A percentile compares a stretch with the other conserved stretches of the same genome.
phyloP scores from a whole-genome alignment of 495 filamentous ascomycete genomes.

The Talaromyces wortmannii region DNA sequence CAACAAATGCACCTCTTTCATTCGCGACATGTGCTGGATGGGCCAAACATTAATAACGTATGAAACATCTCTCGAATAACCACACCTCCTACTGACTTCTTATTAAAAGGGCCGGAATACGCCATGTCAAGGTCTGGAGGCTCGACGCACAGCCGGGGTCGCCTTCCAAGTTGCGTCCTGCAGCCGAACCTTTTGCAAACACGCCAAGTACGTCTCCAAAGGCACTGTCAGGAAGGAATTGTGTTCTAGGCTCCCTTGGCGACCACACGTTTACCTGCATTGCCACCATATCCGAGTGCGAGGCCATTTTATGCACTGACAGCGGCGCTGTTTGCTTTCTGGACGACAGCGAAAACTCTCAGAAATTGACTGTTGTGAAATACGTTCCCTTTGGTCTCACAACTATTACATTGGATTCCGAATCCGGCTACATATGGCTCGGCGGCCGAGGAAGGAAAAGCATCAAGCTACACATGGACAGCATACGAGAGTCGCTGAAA shows the following conservation, averaged over 20 bases:
- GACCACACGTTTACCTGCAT: conserved; percentile 79
- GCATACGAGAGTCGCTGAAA: conserved; percentile 17
- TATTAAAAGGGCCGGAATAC: conserved; percentile 60
- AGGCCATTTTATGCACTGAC: conserved; percentile 42
- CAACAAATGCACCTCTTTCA: conserved; percentile 83
- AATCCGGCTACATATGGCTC: conserved; percentile 44
- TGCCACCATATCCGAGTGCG: conserved; percentile 59
- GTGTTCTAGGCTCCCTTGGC: conserved; percentile 49
- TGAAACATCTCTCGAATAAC: conserved; percentile 6
- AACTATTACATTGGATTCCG: conserved; percentile 49
- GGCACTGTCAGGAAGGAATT: conserved; percentile 55
- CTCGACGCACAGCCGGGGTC: conserved; percentile 47
- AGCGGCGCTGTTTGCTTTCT: conserved; percentile 48
- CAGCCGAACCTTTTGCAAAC: conserved; percentile 27
- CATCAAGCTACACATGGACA: conserved; percentile 30
- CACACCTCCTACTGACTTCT: conserved; percentile 6
- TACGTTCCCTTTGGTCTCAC: conserved; percentile 30
- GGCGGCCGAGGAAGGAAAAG: conserved; percentile 43
- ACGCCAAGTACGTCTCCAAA: conserved; percentile 41
- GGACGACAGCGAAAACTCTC: conserved; percentile 66
- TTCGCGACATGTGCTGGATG: conserved; percentile 85
- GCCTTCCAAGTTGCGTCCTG: conserved; percentile 40
- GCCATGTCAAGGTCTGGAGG: conserved; percentile 92
- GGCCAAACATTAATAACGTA: conserved; percentile 62
- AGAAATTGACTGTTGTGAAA: conserved; percentile 46